These are phyloP conservation scores for Clonostachys byssicola DNA, from an alignment of 2,329 filamentous ascomycete species.

Conservation along the genomic window DNA sequence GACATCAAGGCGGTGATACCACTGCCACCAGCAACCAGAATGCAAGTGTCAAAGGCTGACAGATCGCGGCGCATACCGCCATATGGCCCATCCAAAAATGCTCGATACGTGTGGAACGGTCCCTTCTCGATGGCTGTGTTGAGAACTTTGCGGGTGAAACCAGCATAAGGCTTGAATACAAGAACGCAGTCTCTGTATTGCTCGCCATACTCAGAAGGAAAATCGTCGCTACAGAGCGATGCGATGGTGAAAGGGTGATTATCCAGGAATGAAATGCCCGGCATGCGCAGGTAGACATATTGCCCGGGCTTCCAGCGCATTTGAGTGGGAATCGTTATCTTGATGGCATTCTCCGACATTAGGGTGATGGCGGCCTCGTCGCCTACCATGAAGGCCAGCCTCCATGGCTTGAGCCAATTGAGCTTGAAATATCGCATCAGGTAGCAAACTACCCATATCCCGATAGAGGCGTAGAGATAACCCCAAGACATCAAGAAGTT, in stretches of 20 bases:
- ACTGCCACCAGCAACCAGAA: conserved; percentile 89
- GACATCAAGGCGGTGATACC: conserved; percentile 92
- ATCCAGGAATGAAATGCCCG: conserved; percentile 82
- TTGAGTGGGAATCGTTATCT: conserved; percentile 89
- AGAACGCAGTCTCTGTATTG: conserved; percentile 84
- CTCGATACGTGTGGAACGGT: conserved; percentile 86
- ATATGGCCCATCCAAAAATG: conserved; percentile 91
- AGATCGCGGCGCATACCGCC: conserved; percentile 89
- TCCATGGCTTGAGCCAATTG: conserved; percentile 83
- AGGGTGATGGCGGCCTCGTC: conserved; percentile 88
- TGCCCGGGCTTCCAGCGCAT: conserved; percentile 92
- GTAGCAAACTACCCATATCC: conserved; percentile 75
- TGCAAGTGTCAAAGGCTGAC: conserved; percentile 88
- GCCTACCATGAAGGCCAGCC: conserved; percentile 77
- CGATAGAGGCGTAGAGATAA: conserved; percentile 79
- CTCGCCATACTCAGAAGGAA: conserved; percentile 87
- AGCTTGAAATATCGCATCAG: conserved; percentile 74
- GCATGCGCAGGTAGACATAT: conserved; percentile 93
- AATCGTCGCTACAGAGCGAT: conserved; percentile 88
- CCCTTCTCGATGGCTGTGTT: conserved; percentile 79
- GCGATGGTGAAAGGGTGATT: conserved; percentile 96
- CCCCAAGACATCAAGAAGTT: conserved; percentile 89
- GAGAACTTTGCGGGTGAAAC: conserved; percentile 84
- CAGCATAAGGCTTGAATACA: conserved; percentile 86
- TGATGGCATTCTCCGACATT: conserved; percentile 90